phyloP scores from a whole-genome alignment of 1,284 basidiomycete genomes.

The Hypsizygus ulmarius region DNA sequence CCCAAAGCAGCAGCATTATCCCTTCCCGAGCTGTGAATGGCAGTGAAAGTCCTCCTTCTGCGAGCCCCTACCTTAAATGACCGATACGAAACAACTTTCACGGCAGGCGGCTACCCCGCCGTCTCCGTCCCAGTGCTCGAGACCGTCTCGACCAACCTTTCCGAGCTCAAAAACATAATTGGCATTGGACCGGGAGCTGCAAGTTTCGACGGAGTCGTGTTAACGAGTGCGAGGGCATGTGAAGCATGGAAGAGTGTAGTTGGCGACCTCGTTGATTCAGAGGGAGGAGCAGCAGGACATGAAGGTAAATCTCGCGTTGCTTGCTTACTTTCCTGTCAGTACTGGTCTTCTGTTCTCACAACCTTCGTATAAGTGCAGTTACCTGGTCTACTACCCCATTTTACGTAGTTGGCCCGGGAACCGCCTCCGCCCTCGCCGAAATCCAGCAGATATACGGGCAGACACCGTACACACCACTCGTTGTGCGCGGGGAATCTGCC shows the following conservation, averaged over 20 bases:
- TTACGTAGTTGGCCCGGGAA: constrained; percentile 72
- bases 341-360: neutral
- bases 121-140: constrained; percentile 66
- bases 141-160: constrained; percentile 51
- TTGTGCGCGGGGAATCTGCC: constrained; percentile 53
- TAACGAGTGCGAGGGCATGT: constrained; percentile 71
- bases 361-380: too few species aligned
- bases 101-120: constrained; percentile 42
- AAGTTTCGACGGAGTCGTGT: constrained; percentile 54
- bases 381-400: constrained; percentile 59
- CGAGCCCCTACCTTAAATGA: constrained; percentile 49
- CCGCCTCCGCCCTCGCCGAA: constrained; percentile 44
- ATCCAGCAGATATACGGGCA: constrained; percentile 33
- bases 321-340: neutral
- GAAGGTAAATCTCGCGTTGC: constrained; percentile 14
- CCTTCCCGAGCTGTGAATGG: constrained; percentile 10
- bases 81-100: constrained; percentile 49
- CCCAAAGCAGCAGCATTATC: neutral
- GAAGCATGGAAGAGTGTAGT: constrained; percentile 59
- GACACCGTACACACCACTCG: constrained; percentile 32
- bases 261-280: constrained; percentile 16
- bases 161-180: constrained; percentile 44
- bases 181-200: constrained; percentile 32
- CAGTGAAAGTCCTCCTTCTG: constrained; percentile 52
- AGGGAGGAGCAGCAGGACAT: neutral